Evolutionary conservation across 208 protist species (phyloP).

Genomic region (Borovskyia barvae): DNA sequence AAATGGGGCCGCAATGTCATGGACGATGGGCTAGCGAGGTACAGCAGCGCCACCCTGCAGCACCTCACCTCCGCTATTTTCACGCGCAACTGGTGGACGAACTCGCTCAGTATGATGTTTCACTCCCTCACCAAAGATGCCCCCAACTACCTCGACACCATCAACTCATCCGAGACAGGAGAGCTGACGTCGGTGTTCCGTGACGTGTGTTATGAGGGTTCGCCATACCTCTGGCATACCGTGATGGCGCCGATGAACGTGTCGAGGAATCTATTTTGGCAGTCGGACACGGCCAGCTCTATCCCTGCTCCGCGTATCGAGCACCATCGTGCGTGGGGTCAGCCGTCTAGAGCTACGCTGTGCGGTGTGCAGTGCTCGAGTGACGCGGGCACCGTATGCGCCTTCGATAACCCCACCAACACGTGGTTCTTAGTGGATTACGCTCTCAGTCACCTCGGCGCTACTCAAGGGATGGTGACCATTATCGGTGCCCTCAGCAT

Average conservation of each 20-base stretch:
- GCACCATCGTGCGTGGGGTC: conserved; percentile 35
- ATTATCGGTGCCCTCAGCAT: conserved; percentile 47
- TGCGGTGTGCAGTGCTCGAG: conserved; percentile 67
- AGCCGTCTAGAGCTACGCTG: conserved; percentile 35
- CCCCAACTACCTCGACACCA: conserved; percentile 26
- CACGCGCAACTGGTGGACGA: conserved; percentile 27
- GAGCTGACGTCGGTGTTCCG: conserved; percentile 24
- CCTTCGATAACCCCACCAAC: conserved; percentile 47
- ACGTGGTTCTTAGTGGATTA: conserved; percentile 61
- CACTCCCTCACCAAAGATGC: conserved; percentile 35
- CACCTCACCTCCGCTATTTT: conserved; percentile 34
- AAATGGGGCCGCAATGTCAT: conserved; percentile 40
- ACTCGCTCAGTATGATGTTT: conserved; percentile 26
- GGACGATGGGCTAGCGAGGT: conserved; percentile 29
- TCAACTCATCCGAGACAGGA: conserved; percentile 11
- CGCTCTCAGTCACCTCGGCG: conserved; percentile 5
- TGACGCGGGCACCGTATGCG: conserved; percentile 24
- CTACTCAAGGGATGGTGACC: conserved; percentile 18
- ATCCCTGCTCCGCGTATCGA: conserved; percentile 38
- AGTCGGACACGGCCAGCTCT: background rate
- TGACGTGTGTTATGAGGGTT: conserved; percentile 20
- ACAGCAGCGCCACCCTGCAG: conserved; percentile 46
- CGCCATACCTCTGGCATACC: conserved; percentile 53
- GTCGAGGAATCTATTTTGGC: background rate
- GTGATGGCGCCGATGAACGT: conserved; percentile 14